These are phyloP conservation scores for Pleomassaria siparia DNA, from an alignment of 2,329 filamentous ascomycete genomes.

Conservation along the genomic window DNA sequence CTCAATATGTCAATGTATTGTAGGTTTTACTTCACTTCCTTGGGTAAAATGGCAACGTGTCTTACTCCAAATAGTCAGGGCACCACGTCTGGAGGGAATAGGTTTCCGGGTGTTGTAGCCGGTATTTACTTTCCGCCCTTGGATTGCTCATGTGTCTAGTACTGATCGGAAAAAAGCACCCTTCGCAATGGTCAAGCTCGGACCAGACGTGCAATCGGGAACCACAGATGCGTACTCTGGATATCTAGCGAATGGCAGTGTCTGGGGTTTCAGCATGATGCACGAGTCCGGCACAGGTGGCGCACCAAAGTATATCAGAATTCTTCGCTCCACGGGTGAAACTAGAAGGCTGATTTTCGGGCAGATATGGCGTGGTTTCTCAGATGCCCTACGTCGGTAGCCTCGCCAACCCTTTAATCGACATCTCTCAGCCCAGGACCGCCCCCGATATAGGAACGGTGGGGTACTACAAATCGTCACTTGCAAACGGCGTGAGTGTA, in stretches of 20 bases:
- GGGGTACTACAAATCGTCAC: conserved; percentile 62
- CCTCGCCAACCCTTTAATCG: conserved; percentile 55
- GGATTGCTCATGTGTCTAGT: neutral
- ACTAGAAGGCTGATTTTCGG: neutral
- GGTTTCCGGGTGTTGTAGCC: conserved; percentile 40
- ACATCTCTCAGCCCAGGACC: conserved; percentile 56
- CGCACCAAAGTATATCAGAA: conserved; percentile 24
- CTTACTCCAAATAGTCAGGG: conserved; percentile 19
- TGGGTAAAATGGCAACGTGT: neutral
- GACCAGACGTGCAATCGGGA: conserved; percentile 35
- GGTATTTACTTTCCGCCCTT: conserved; percentile 11
- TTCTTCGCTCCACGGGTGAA: neutral
- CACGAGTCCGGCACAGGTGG: conserved; percentile 40
- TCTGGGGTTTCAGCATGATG: conserved; percentile 41
- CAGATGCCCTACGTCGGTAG: conserved; percentile 37
- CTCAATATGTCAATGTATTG: conserved; percentile 41
- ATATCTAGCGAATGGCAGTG: conserved; percentile 32
- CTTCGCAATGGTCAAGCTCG: conserved; percentile 41
- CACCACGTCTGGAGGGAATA: conserved; percentile 37
- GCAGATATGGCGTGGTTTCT: conserved; percentile 35
- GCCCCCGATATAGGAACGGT: conserved; percentile 56
- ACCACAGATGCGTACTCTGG: conserved; percentile 39
- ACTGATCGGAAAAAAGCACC: conserved; percentile 22
- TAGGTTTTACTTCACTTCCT: conserved; percentile 17
- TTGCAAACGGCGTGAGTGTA: conserved; percentile 57